Percentiles rank a stretch among this genome's conserved stretches.
These are phyloP conservation scores for Puccinellia tenuiflora DNA, from an alignment of 176 grass and related monocot genomes.

Conservation along the genomic window DNA sequence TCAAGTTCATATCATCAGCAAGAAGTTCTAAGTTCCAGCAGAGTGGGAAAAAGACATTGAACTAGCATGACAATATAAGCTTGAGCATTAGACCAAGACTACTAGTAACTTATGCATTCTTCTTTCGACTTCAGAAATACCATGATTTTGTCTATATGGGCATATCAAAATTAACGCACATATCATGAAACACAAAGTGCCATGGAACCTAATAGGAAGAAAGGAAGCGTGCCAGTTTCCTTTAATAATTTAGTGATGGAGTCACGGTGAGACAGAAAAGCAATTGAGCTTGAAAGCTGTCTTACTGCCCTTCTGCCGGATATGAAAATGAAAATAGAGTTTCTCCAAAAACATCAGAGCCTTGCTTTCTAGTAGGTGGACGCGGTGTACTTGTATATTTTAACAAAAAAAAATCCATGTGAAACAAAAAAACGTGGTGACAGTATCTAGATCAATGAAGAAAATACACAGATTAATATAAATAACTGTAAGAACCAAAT, in stretches of 20 bases:
- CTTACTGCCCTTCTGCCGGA: not conserved
- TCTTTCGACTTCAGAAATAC: not conserved
- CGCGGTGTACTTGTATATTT: not conserved
- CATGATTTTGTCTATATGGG: not conserved
- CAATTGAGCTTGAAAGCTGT: not conserved
- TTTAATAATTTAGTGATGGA: not conserved
- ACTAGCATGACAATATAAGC: not conserved
- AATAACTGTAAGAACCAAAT: slow-evolving; percentile 7
- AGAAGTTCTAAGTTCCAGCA: not conserved
- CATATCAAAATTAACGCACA: not conserved
- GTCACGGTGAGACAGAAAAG: not conserved
- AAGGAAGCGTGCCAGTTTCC: not conserved
- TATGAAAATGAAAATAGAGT: not conserved
- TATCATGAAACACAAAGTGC: not conserved
- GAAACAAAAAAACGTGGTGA: not conserved
- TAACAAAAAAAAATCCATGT: not conserved
- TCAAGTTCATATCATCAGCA: not conserved
- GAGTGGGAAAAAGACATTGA: not conserved
- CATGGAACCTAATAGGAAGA: not conserved
- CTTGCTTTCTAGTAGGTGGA: not conserved
- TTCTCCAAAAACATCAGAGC: not conserved
- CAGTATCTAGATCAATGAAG: not conserved
- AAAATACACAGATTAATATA: not conserved
- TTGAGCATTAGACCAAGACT: not conserved
- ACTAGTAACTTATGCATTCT: not conserved